Conservation (phyloP, 1,284 basidiomycete genomes). For the Cryptococcus depauperatus region DNA sequence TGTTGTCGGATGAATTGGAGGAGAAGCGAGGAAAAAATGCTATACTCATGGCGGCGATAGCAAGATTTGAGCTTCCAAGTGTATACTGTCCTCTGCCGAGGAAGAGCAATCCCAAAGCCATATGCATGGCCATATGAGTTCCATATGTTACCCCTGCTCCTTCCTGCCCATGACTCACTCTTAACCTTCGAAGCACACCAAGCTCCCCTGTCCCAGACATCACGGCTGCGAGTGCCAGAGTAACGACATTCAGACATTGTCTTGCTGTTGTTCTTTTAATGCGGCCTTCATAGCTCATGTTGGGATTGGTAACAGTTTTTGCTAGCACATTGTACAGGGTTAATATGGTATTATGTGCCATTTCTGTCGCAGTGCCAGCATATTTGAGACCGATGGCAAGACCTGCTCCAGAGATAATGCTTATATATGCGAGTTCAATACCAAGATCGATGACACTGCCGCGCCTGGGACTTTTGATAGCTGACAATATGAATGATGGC, state of each 20-base stretch:
- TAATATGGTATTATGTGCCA: constrained; percentile 75
- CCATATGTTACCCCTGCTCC: constrained; percentile 73
- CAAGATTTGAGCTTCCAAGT: constrained; percentile 80
- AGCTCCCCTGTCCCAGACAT: constrained; percentile 97
- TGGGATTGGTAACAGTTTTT: constrained; percentile 51
- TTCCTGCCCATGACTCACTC: constrained; percentile 85
- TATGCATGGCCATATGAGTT: constrained; percentile 81
- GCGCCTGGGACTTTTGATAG: constrained; percentile 49
- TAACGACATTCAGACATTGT: constrained; percentile 78
- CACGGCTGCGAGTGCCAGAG: constrained; percentile 76
- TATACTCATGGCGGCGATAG: constrained; percentile 79
- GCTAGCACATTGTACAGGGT: constrained; percentile 67
- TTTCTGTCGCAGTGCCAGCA: constrained; percentile 80
- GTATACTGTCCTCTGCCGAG: constrained; percentile 89
- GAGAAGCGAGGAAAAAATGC: constrained; percentile 88
- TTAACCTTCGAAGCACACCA: constrained; percentile 75
- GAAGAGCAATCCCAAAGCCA: constrained; percentile 87
- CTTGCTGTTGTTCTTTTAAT: constrained; percentile 79
- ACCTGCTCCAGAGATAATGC: constrained; percentile 80
- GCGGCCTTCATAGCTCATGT: constrained; percentile 68
- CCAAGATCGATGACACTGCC: constrained; percentile 56
- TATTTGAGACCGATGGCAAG: constrained; percentile 87
- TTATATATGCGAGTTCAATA: constrained; percentile 76
- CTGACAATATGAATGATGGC: constrained; percentile 59
- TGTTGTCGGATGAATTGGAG: constrained; percentile 71